These are phyloP conservation scores for Phyllosticta citribraziliensis DNA, from an alignment of 2,329 filamentous ascomycete genomes.

Conservation along the genomic window DNA sequence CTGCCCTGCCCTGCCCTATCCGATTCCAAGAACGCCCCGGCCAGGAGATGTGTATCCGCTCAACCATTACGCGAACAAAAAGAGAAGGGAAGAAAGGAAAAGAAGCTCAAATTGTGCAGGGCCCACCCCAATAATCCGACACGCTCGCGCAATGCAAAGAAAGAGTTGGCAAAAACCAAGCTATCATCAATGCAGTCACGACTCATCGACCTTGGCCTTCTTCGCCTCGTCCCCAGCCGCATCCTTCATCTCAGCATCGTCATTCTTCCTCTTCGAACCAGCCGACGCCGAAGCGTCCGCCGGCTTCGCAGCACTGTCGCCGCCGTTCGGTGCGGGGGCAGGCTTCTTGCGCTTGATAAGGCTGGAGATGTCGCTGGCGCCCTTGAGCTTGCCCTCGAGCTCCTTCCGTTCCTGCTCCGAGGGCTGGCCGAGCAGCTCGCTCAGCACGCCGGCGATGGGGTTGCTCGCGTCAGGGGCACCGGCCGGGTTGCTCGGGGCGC, in stretches of 20 bases:
- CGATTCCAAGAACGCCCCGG: no score
- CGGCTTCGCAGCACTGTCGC: background rate
- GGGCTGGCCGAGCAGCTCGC: slow-evolving; percentile 53
- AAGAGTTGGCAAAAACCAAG: no score
- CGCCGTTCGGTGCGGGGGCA: slow-evolving; percentile 8
- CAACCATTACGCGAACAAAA: no score
- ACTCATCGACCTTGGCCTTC: background rate
- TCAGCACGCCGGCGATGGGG: slow-evolving; percentile 50
- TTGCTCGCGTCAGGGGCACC: slow-evolving; percentile 35
- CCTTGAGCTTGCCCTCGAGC: slow-evolving; percentile 62
- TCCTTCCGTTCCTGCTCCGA: slow-evolving; percentile 51
- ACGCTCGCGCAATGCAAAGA: no score
- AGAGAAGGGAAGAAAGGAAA: no score
- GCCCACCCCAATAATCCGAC: no score
- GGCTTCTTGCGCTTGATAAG: slow-evolving; percentile 58
- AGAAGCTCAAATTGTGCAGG: no score
- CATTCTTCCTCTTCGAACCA: slow-evolving; percentile 4
- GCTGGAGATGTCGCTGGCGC: slow-evolving; percentile 63
- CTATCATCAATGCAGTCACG: no score
- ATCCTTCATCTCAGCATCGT: slow-evolving; percentile 12
- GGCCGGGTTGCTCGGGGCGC: slow-evolving; percentile 43
- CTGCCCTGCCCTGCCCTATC: no score
- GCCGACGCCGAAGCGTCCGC: background rate
- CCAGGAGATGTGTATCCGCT: no score
- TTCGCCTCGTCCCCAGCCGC: slow-evolving; percentile 2